These are phyloP conservation scores for Raffaelea deltoideospora DNA, from an alignment of 2,329 filamentous ascomycete species.

Conservation along the genomic window DNA sequence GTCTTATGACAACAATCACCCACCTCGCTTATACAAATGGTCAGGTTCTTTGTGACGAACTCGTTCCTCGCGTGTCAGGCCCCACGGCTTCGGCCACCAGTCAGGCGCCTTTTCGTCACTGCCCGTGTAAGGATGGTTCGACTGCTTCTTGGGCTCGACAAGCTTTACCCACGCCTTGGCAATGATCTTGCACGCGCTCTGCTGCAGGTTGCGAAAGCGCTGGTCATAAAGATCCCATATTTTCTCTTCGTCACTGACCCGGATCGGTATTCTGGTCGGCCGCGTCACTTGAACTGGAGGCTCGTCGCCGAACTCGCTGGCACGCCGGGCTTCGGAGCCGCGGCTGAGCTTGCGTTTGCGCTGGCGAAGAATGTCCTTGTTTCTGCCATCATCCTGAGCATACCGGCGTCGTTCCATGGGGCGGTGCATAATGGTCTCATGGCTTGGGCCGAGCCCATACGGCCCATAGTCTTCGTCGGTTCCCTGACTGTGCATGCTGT, in stretches of 20 bases:
- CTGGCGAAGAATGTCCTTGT: slow-evolving; percentile 16
- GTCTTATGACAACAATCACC: slow-evolving; percentile 9
- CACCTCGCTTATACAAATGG: slow-evolving; percentile 54
- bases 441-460: slow-evolving; percentile 4
- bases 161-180: slow-evolving; percentile 64
- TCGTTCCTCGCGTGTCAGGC: slow-evolving; percentile 31
- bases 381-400: slow-evolving; percentile 8
- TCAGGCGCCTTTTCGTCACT: slow-evolving; percentile 45
- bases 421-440: slow-evolving; percentile 10
- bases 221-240: slow-evolving; percentile 46
- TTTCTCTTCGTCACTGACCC: slow-evolving; percentile 35
- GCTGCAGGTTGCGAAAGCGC: slow-evolving; percentile 51
- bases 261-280: slow-evolving; percentile 27
- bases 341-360: slow-evolving; percentile 23
- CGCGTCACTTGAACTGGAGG: slow-evolving; percentile 19
- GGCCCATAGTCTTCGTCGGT: too few species aligned
- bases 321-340: slow-evolving; percentile 17
- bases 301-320: slow-evolving; percentile 22
- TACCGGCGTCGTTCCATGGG: slow-evolving; percentile 13
- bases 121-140: slow-evolving; percentile 56
- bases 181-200: slow-evolving; percentile 56
- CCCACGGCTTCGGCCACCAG: slow-evolving; percentile 51
- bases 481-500: slow-evolving; percentile 1
- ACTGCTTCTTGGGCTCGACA: slow-evolving; percentile 64
- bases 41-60: slow-evolving; percentile 60